Percentiles rank a stretch among this genome's conserved stretches.
Conservation (phyloP, 345 rosid species). For the Linum lewisii region DNA sequence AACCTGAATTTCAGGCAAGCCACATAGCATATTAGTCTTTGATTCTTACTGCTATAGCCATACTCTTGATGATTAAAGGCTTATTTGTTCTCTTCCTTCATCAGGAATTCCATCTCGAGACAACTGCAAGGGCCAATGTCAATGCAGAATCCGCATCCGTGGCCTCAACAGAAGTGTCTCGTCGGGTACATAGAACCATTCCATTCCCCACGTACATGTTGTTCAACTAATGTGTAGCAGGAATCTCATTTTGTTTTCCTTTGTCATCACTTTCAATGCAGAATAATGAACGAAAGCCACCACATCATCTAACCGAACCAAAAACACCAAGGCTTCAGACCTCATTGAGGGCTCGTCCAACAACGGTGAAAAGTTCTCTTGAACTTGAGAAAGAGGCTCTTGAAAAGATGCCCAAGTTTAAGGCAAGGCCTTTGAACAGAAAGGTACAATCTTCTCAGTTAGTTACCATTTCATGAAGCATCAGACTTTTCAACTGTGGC, state of each 20-base stretch:
- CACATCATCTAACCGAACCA: slow-evolving; percentile 54
- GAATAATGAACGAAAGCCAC: slow-evolving; percentile 46
- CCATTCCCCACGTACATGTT: not conserved
- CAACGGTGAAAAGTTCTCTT: slow-evolving; percentile 57
- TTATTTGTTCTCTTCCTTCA: slow-evolving; percentile 4
- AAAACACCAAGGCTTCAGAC: slow-evolving; percentile 75
- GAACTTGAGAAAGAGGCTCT: slow-evolving; percentile 89
- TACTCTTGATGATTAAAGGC: not conserved
- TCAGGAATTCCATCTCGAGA: slow-evolving; percentile 87
- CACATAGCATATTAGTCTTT: not conserved
- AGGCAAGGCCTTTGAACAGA: slow-evolving; percentile 88
- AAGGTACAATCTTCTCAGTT: slow-evolving; percentile 39
- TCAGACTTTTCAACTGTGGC: not conserved
- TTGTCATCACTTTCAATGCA: slow-evolving; percentile 12
- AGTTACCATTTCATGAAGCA: not conserved
- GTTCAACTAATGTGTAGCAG: not conserved
- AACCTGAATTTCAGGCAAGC: slow-evolving; percentile 77
- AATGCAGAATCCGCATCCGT: slow-evolving; percentile 75
- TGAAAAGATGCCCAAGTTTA: slow-evolving; percentile 84
- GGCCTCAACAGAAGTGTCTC: slow-evolving; percentile 63
- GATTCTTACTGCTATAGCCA: not conserved
- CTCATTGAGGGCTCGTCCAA: slow-evolving; percentile 82
- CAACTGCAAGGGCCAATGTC: slow-evolving; percentile 68
- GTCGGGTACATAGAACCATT: slow-evolving; percentile 35
- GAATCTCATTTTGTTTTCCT: slow-evolving; percentile 3